These are phyloP conservation scores for Xerocomus nothofagi DNA, from an alignment of 1,284 basidiomycete genomes.

Conservation along the genomic window DNA sequence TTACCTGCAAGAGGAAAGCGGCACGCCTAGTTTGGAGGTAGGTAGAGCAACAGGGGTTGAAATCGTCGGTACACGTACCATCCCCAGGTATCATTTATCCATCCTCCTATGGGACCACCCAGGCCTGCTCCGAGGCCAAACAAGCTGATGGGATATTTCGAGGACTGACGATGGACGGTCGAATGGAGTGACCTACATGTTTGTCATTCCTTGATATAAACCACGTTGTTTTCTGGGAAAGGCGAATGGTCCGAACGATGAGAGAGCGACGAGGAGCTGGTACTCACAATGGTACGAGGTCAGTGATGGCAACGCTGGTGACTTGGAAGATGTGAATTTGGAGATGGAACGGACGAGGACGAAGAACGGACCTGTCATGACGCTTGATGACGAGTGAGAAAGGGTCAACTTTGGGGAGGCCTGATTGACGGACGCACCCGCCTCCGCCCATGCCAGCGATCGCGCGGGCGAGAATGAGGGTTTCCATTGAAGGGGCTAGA, in stretches of 20 bases:
- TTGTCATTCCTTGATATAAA: conserved; percentile 86
- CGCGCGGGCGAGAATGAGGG: conserved; percentile 78
- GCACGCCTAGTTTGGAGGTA: conserved; percentile 29
- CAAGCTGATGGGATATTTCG: conserved; percentile 44
- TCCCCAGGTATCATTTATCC: conserved; percentile 79
- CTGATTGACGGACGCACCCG: conserved; percentile 49
- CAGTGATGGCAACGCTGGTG: conserved; percentile 72
- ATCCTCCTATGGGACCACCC: conserved; percentile 90
- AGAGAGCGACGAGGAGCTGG: neutral
- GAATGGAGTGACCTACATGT: conserved; percentile 57
- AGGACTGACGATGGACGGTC: conserved; percentile 7
- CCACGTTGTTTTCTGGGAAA: conserved; percentile 73
- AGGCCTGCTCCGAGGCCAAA: conserved; percentile 77
- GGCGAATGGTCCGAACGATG: neutral
- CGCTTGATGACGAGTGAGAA: conserved; percentile 40
- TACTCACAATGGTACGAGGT: conserved; percentile 79
- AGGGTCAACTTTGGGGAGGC: neutral
- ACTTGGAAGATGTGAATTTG: conserved; percentile 46
- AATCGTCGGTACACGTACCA: conserved; percentile 54
- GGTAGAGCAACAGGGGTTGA: conserved; percentile 10
- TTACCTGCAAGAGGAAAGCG: conserved; percentile 49
- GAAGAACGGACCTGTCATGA: conserved; percentile 72
- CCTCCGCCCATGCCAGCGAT: conserved; percentile 91
- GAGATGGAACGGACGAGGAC: conserved; percentile 7
- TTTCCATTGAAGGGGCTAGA: conserved; percentile 78